phyloP scores from a whole-genome alignment of 768 basidiomycete genomes.

The Pulveroboletus ravenelii region DNA sequence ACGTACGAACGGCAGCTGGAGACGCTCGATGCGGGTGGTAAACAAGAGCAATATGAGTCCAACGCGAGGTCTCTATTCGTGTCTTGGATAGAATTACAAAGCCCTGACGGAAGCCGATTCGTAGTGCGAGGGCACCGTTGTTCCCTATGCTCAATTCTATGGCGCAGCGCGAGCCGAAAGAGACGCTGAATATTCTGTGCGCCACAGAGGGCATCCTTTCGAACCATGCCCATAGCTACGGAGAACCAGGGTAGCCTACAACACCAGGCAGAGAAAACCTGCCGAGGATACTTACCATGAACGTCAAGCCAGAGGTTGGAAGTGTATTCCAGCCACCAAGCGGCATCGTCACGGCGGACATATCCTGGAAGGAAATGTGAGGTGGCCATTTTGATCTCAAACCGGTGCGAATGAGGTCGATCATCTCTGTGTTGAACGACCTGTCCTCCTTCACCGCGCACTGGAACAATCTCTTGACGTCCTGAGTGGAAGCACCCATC shows the following conservation, averaged over 20 bases:
- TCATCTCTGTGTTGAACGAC: slow-evolving; percentile 54
- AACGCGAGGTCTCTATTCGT: slow-evolving; percentile 50
- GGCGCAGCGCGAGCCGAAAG: slow-evolving; percentile 27
- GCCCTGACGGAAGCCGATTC: slow-evolving; percentile 36
- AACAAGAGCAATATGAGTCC: slow-evolving; percentile 70
- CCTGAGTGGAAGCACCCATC: slow-evolving; percentile 63
- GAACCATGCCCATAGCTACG: slow-evolving; percentile 47
- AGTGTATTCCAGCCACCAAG: slow-evolving; percentile 50
- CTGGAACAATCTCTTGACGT: slow-evolving; percentile 63
- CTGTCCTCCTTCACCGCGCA: slow-evolving; percentile 45
- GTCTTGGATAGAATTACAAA: slow-evolving; percentile 42
- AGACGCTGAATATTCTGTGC: slow-evolving; percentile 36
- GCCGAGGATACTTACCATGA: slow-evolving; percentile 46
- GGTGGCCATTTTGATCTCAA: slow-evolving; percentile 77
- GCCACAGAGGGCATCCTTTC: slow-evolving; percentile 37
- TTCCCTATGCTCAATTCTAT: slow-evolving; percentile 46
- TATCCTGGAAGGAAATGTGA: slow-evolving; percentile 65
- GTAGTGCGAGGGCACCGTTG: slow-evolving; percentile 55
- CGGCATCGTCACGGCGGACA: slow-evolving; percentile 46
- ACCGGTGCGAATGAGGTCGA: slow-evolving; percentile 65
- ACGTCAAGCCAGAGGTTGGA: slow-evolving; percentile 62
- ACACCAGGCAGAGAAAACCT: background rate
- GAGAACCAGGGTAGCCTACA: background rate
- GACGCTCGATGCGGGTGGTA: slow-evolving; percentile 55
- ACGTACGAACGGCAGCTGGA: slow-evolving; percentile 59